These are phyloP conservation scores for Pythium grandisporangium DNA, from an alignment of 352 stramenopile species.

Conservation along the genomic window DNA sequence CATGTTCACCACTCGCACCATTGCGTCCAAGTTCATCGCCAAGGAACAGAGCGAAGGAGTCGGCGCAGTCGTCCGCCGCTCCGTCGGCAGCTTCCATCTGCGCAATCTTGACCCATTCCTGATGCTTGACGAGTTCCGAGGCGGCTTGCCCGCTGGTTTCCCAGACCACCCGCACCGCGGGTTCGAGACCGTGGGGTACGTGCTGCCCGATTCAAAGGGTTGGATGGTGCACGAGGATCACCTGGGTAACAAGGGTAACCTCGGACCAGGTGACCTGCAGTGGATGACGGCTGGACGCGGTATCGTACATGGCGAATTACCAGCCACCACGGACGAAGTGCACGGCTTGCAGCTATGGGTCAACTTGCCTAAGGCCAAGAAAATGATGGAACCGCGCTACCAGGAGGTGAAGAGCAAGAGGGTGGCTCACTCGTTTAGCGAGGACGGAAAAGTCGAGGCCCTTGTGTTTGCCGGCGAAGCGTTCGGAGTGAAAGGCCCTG, in stretches of 20 bases:
- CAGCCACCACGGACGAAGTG: slow-evolving; percentile 8
- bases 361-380: slow-evolving; percentile 19
- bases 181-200: slow-evolving; percentile 85
- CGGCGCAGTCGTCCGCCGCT: slow-evolving; percentile 43
- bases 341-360: slow-evolving; percentile 28
- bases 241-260: slow-evolving; percentile 19
- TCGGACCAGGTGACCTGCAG: slow-evolving; percentile 24
- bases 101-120: slow-evolving; percentile 20
- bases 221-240: slow-evolving; percentile 80
- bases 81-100: slow-evolving; percentile 36
- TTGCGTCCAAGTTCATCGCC: slow-evolving; percentile 46
- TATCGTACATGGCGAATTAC: slow-evolving; percentile 26
- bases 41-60: slow-evolving; percentile 42
- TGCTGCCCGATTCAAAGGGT: slow-evolving; percentile 42
- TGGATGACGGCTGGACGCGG: slow-evolving; percentile 27
- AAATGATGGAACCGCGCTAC: slow-evolving; percentile 26
- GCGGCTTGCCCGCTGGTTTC: slow-evolving; percentile 50
- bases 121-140: slow-evolving; percentile 22
- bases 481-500: slow-evolving; percentile 17
- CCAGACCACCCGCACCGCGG: slow-evolving; percentile 80
- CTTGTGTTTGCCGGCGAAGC: slow-evolving; percentile 27
- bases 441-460: slow-evolving; percentile 16
- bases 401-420: slow-evolving; percentile 20
- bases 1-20: slow-evolving; percentile 19
- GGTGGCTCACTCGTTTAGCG: slow-evolving; percentile 16